Conservation (phyloP, 2,329 filamentous ascomycete genomes). For the Falciphora oryzae region DNA sequence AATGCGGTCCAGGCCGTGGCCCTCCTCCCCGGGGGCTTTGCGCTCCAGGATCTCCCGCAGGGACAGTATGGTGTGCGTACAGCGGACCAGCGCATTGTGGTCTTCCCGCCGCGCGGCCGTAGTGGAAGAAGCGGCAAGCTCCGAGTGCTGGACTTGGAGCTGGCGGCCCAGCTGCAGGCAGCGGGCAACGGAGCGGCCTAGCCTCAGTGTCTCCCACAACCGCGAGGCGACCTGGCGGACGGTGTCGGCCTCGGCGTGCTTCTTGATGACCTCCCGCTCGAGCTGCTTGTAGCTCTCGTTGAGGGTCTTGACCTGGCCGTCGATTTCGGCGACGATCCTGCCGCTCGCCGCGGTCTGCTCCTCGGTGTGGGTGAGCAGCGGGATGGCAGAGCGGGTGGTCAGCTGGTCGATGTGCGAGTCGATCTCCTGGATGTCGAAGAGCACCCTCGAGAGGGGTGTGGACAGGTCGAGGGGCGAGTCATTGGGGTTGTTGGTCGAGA, state of each 20-base stretch:
- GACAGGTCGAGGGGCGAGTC: conserved; percentile 89
- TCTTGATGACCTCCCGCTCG: conserved; percentile 78
- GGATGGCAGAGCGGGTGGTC: conserved; percentile 76
- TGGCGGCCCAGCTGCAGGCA: conserved; percentile 79
- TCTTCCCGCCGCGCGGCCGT: conserved; percentile 54
- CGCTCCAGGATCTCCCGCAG: conserved; percentile 67
- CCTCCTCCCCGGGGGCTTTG: conserved; percentile 66
- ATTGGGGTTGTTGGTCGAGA: conserved; percentile 84
- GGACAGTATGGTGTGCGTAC: conserved; percentile 71
- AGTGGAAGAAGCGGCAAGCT: conserved; percentile 42
- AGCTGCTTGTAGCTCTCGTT: conserved; percentile 81
- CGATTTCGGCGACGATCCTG: conserved; percentile 68
- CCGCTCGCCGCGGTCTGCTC: conserved; percentile 67
- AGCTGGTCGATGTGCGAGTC: conserved; percentile 91
- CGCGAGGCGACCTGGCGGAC: conserved; percentile 71
- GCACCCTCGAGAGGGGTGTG: conserved; percentile 84
- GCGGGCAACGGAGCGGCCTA: conserved; percentile 70
- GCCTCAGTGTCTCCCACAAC: conserved; percentile 71
- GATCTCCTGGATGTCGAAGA: conserved; percentile 96
- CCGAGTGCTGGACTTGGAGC: conserved; percentile 77
- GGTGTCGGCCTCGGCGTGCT: conserved; percentile 80
- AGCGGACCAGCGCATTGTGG: conserved; percentile 73
- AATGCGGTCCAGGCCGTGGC: conserved; percentile 67
- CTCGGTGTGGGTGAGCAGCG: conserved; percentile 72
- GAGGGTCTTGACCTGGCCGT: conserved; percentile 71